Evolutionary conservation across 2,329 filamentous ascomycete genomes (phyloP), one percentile per base, ranked within the genome.

Genomic region (Neopestalotiopsis rosae): DNA sequence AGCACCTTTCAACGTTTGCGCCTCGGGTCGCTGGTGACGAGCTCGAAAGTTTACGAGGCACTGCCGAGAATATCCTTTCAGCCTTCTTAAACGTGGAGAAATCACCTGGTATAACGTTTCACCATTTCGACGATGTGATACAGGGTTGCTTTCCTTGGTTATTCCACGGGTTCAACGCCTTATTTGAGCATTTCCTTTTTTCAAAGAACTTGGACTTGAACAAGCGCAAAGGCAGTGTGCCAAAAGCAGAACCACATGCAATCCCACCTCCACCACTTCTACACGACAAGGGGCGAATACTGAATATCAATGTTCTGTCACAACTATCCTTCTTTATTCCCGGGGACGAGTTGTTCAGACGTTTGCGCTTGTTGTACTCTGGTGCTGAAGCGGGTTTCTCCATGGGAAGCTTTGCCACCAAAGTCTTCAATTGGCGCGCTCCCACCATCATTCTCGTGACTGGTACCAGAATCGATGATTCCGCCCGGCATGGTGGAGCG

Each of bases 161-260:
- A 0, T 93, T 94, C 75, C 82, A 87, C 66, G 90, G 91, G 0
- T 86, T 94, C 71, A 89, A 88, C 71, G 85, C 89, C 1, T 81
- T 94, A 1, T 94, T 94, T 76, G 91, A 93, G 72, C 90, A 91
- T 76, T 94, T 94, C 72, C 84, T 94, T 32, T 94, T 94, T 74
- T 91, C 90, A 32, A 91, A 90, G 74, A 90, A 91, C 71, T 82
- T 94, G 28, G 89, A 93, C 72, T 87, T 93, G 66, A 88, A 87
- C 2, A 89, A 87, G 75, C 83, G 81, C 61, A 85, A 84, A 61
- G 77, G 77, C 20, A 78, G 74, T 12, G 69, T 71, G 68, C 65
- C 71, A 67, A 38, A 68, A 71, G 42, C 20, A 63, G 30, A 42
- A 30, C 56, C 28, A 4, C 61, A 61, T 42, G 5, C 65, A 66